These are phyloP conservation scores for Uronychia binucleata DNA, from an alignment of 73 alveolate species.

Conservation along the genomic window DNA sequence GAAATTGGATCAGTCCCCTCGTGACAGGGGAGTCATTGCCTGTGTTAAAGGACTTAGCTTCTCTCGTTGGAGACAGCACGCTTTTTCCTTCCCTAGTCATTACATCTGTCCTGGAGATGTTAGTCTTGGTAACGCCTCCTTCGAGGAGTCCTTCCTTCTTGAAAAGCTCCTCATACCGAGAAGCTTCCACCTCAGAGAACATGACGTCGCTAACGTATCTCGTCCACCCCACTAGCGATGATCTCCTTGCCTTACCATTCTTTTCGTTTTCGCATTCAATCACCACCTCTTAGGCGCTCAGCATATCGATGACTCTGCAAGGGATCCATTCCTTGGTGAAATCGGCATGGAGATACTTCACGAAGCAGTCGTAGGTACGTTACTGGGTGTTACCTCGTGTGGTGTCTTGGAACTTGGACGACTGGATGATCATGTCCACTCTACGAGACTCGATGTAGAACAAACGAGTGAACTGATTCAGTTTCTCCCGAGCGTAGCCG, in stretches of 20 bases:
- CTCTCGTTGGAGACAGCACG: no score
- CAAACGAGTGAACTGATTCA: neutral
- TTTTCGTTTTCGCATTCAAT: neutral
- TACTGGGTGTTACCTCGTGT: neutral
- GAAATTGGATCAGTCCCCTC: no score
- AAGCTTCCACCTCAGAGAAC: no score
- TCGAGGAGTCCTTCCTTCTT: no score
- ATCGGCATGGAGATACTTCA: neutral
- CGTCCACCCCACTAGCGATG: no score
- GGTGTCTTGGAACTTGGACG: neutral
- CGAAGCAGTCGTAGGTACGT: neutral
- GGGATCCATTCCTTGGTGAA: neutral
- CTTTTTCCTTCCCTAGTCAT: no score
- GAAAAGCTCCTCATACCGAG: no score
- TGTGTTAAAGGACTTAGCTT: no score
- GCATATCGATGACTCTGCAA: neutral
- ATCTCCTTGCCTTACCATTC: neutral
- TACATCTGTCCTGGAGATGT: no score
- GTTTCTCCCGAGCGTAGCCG: neutral
- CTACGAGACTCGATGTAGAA: neutral
- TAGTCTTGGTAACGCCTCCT: no score
- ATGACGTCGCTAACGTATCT: no score
- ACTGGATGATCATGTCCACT: neutral
- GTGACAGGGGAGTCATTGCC: no score
- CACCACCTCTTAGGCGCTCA: neutral